phyloP scores from a whole-genome alignment of 495 filamentous ascomycete species.

The Hyaloscypha finlandica region DNA sequence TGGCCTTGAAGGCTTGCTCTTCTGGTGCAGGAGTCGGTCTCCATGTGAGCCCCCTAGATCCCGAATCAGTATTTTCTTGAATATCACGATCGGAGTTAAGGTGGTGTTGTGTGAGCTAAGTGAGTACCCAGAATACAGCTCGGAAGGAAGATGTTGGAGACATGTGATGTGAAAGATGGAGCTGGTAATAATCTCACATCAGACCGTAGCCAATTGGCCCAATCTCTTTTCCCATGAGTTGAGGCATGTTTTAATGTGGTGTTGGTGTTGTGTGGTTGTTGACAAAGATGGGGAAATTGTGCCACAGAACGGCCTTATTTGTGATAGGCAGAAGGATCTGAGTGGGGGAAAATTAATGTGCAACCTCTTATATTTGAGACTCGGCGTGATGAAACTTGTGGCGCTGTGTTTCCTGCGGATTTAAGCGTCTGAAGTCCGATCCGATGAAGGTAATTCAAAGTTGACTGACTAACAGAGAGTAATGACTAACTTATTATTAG shows the following conservation, averaged over 20 bases:
- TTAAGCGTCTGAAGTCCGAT: too few relatives aligned
- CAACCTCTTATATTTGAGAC: too few relatives aligned
- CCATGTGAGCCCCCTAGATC: slow-evolving; percentile 69
- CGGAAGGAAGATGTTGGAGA: background rate
- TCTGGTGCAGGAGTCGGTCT: slow-evolving; percentile 55
- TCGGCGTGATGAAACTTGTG: too few relatives aligned
- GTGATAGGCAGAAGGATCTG: background rate
- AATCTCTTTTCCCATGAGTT: slow-evolving; percentile 50
- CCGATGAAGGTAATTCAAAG: too few relatives aligned
- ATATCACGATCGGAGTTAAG: background rate
- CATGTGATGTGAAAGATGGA: background rate
- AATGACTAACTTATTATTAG: too few relatives aligned
- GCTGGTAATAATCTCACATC: slow-evolving; percentile 45
- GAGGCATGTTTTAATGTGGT: slow-evolving; percentile 41
- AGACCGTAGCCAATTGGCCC: slow-evolving; percentile 60
- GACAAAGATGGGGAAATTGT: background rate
- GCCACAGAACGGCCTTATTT: background rate
- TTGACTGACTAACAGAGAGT: too few relatives aligned
- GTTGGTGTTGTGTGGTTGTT: background rate
- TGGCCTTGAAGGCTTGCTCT: slow-evolving; percentile 65
- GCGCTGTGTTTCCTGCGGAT: too few relatives aligned
- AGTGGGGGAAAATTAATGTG: too few relatives aligned
- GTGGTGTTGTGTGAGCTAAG: background rate
- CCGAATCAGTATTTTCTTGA: background rate
- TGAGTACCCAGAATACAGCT: background rate